Percentiles rank a stretch among this genome's conserved stretches.
phyloP scores from a whole-genome alignment of 129 eudicot genomes.

The Lonicera japonica region DNA sequence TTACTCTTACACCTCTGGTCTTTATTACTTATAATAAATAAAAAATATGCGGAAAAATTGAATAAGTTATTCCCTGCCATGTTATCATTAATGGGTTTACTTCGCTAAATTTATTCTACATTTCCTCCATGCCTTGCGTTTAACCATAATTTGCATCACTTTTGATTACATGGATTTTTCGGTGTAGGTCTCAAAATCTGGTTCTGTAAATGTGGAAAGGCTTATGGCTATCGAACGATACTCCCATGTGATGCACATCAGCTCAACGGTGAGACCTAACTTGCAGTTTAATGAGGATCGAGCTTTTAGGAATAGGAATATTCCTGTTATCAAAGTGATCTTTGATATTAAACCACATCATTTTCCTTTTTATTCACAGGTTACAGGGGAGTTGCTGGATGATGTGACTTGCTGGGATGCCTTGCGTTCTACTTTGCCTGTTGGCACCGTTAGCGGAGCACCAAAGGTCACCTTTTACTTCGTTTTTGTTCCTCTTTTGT shows the following conservation, averaged over 20 bases:
- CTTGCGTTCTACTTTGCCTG: conserved; percentile 79
- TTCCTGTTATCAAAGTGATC: no score
- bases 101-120: no score
- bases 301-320: not conserved
- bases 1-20: conserved; percentile 3
- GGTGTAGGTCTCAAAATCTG: conserved; percentile 67
- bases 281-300: not conserved
- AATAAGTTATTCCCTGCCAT: no score
- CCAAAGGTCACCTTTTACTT: conserved; percentile 53
- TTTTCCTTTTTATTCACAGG: conserved; percentile 33
- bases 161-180: conserved; percentile 6
- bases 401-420: conserved; percentile 83
- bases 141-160: not conserved
- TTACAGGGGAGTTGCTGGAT: conserved; percentile 65
- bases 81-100: no score
- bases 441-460: conserved; percentile 86
- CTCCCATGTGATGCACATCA: conserved; percentile 93
- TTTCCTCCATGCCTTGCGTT: no score
- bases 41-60: no score
- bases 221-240: conserved; percentile 72
- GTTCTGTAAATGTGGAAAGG: conserved; percentile 78
- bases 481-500: not conserved
- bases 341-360: not conserved
- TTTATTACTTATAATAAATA: not conserved
- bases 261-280: conserved; percentile 69